Base-by-base conservation (phyloP, 2,329 filamentous ascomycete genomes). In the Paracoccidioides lutzii region DNA sequence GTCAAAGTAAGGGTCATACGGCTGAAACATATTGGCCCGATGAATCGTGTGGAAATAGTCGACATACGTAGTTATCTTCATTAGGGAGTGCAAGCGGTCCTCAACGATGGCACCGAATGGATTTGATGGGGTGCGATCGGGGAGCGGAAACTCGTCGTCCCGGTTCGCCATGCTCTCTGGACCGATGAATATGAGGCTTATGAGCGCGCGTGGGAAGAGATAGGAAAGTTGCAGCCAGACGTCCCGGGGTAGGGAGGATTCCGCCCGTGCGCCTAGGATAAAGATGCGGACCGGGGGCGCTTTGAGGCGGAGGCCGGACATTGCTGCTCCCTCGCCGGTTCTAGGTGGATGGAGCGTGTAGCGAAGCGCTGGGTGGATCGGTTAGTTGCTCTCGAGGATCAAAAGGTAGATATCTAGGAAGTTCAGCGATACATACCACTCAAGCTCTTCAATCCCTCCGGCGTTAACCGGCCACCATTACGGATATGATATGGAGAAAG, bases 41-140 rank as follows among this genome's bases (percentile, higher is more conserved):
- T 98, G 91, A 63, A 98, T 81, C 2, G 88, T 97, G 72, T 98
- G 91, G 75, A 94, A 98, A 75, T 98, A 96, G 64, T 98, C 93
- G 53, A 97, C 91, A 66, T 90, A 95, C 0, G 94, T 98, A 69
- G 86, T 93, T 66, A 98, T 95, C 76, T 98, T 98, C 82, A 97
- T 83, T 62, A 86, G 85, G 55, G 86, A 83, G 67, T 86, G 88
- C 7, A 98, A 79, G 53, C 91, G 83, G 70, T 95, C 91, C 73
- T 98, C 94, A 12, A 96, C 82, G 53, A 98, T 80, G n/a, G 88
- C 88, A 44, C 93, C 93, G 63, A 90, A 98, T 0, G 93, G 93
- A 67, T 98, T 98, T 8, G 77, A 75, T 0, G 90, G 77, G 1
- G 89, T 96, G 55, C 90, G 84, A 62, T 87, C 81, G 1, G 94